Base-by-base conservation (phyloP, 495 filamentous ascomycete species). In the Jackrogersella multiformis region DNA sequence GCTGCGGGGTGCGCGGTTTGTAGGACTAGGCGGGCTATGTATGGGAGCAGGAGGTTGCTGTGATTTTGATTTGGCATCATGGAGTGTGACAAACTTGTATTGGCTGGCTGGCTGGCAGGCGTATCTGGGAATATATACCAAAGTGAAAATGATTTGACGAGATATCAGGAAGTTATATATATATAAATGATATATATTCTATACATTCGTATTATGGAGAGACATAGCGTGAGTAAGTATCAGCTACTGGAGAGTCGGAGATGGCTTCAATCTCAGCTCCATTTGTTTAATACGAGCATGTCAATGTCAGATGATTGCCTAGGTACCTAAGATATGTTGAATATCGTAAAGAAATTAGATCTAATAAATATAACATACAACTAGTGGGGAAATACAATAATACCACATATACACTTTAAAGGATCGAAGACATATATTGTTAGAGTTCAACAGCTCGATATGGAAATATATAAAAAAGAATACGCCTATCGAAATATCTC, bases 1-100 rank as follows among this genome's bases (percentile, higher is more conserved):
- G 41, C 20, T 49, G 61, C 52, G 52, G 52, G 61, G 44, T 64
- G 53, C 61, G 52, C 34, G 18, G 56, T 36, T 63, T 42, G 52
- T 49, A 49, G 34, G 34, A 15, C 35, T 48, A 24, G 26, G 54
- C 13, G n/a, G n/a, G n/a, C n/a, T n/a, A n/a, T n/a, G n/a, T n/a
- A n/a, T n/a, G n/a, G n/a, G n/a, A n/a, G n/a, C n/a, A n/a, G n/a
- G n/a, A n/a, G n/a, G n/a, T n/a, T n/a, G n/a, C n/a, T n/a, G n/a
- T n/a, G n/a, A 21, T 67, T 62, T 51, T 68, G 13, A 10, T 56
- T 49, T 62, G 51, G 35, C 32, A 30, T 32, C 38, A 44, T 42
- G 8, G 32, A 30, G 28, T 20, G 21, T 16, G 32, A 18, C 4
- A 4, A n/a, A 34, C 30, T 26, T 56, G 48, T 39, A 53, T 35